phyloP scores from a whole-genome alignment of 2,329 filamentous ascomycete species.

The Fusarium praegraminearum region DNA sequence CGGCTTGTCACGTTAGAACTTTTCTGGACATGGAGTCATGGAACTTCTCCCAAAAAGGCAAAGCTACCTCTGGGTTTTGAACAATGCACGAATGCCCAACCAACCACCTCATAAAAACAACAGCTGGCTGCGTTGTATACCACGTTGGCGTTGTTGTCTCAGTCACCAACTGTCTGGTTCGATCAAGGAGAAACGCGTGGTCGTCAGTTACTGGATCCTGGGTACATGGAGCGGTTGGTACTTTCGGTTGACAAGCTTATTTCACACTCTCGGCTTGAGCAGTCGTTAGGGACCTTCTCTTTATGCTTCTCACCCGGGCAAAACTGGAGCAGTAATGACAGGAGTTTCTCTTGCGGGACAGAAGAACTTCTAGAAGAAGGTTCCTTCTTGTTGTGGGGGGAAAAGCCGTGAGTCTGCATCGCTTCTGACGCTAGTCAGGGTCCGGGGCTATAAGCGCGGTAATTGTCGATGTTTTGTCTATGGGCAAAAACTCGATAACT shows the following conservation, averaged over 20 bases:
- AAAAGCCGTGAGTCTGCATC: conserved; percentile 15
- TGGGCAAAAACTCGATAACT: conserved; percentile 23
- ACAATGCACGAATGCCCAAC: conserved; percentile 45
- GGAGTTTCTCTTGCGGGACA: conserved; percentile 24
- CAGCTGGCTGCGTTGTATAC: background rate
- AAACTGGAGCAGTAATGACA: conserved; percentile 30
- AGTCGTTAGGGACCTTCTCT: conserved; percentile 21
- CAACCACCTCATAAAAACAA: conserved; percentile 32
- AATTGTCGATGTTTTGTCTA: conserved; percentile 27
- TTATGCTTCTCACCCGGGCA: conserved; percentile 32
- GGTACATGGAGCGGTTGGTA: background rate
- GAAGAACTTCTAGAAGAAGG: conserved; percentile 36
- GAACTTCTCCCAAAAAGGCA: conserved; percentile 28
- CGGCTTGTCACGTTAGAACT: background rate
- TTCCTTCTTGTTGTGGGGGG: conserved; percentile 27
- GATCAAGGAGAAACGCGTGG: conserved; percentile 22
- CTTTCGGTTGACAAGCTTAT: conserved; percentile 17
- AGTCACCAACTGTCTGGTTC: conserved; percentile 17
- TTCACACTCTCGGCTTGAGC: conserved; percentile 5
- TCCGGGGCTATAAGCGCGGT: conserved; percentile 28
- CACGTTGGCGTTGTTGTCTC: conserved; percentile 16
- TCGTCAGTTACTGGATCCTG: conserved; percentile 8
- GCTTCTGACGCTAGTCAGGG: conserved; percentile 39
- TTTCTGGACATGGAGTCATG: conserved; percentile 4
- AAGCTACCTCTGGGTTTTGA: conserved; percentile 16